Base-by-base conservation (phyloP, 2,329 filamentous ascomycete species). In the Colletotrichum sp. region DNA sequence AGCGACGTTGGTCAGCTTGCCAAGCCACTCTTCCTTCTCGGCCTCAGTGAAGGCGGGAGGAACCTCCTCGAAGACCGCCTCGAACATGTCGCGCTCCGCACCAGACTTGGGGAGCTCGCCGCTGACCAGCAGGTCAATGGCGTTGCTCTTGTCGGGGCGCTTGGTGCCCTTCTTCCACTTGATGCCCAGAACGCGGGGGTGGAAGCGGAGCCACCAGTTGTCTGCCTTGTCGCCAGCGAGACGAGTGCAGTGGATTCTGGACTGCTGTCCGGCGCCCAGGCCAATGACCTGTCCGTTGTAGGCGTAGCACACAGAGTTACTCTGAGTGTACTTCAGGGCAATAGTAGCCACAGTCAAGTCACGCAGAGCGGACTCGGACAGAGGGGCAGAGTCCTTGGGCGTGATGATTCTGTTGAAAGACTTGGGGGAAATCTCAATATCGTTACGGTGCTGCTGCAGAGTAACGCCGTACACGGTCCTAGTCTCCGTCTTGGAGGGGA, bases 121-220 rank as follows among this genome's bases (percentile, higher is more conserved):
- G 77, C 95, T 97, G 85, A 97, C 97, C 79, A 99, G 92, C 83
- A 99, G 90, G 84, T 99, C 97, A 82, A 99, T 98, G 79, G 96
- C 96, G 85, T 99, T 99, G 89, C 95, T 98, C 92, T 99, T 99
- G 85, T 98, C 96, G 63, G 97, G 92, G 74, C 97, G 93, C 93
- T 99, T 99, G 83, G 95, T 95, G 81, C 97, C 96, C 89, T 97
- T 96, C 91, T 98, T 98, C 95, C 96, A 99, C 89, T 96, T 95
- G 84, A 99, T 94, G 83, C 89, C 90, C 66, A 99, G 90, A 15
- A 97, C 95, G 69, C 95, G 94, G 80, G 95, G 93, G 89, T 98
- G 95, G 92, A 99, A 99, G 82, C 97, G 95, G 90, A 99, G 94
- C 97, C 96, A 99, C 96, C 96, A 99, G 90, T 98, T 98, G 87